Evolutionary conservation across 1,284 basidiomycete genomes (phyloP).

Genomic region (Sphaerobolus stellatus): DNA sequence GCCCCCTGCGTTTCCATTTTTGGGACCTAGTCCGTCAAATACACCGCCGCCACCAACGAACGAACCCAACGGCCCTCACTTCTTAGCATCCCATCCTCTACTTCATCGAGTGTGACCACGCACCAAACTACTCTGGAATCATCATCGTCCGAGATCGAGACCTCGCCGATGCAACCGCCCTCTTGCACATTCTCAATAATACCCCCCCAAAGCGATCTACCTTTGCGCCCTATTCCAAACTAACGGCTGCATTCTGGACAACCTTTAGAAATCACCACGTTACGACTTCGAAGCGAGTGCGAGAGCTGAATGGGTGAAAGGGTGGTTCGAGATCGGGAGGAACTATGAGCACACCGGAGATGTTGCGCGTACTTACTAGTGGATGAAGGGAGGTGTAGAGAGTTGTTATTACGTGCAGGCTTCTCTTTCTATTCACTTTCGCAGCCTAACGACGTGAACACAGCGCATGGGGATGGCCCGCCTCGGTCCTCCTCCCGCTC

Average conservation of each 20-base stretch:
- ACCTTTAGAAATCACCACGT: slow-evolving; percentile 66
- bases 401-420: slow-evolving; percentile 74
- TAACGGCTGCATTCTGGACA: slow-evolving; percentile 64
- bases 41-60: too few species aligned
- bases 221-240: slow-evolving; percentile 70
- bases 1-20: too few species aligned
- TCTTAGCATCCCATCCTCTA: slow-evolving; percentile 82
- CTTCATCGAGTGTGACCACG: slow-evolving; percentile 66
- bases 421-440: slow-evolving; percentile 1
- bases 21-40: too few species aligned
- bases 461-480: slow-evolving; percentile 92
- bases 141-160: slow-evolving; percentile 56
- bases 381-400: slow-evolving; percentile 67
- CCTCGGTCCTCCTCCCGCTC: slow-evolving; percentile 59
- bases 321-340: slow-evolving; percentile 88
- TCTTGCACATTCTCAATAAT: slow-evolving; percentile 55
- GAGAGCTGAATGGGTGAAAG: slow-evolving; percentile 64
- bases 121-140: slow-evolving; percentile 25
- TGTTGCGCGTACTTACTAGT: slow-evolving; percentile 58
- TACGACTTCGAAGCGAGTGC: slow-evolving; percentile 82
- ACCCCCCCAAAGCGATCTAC: slow-evolving; percentile 69
- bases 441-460: slow-evolving; percentile 13
- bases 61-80: too few species aligned
- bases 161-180: slow-evolving; percentile 48
- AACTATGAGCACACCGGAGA: slow-evolving; percentile 92